phyloP scores from a whole-genome alignment of 169 alveolate species.

The Condylostoma magnum region DNA sequence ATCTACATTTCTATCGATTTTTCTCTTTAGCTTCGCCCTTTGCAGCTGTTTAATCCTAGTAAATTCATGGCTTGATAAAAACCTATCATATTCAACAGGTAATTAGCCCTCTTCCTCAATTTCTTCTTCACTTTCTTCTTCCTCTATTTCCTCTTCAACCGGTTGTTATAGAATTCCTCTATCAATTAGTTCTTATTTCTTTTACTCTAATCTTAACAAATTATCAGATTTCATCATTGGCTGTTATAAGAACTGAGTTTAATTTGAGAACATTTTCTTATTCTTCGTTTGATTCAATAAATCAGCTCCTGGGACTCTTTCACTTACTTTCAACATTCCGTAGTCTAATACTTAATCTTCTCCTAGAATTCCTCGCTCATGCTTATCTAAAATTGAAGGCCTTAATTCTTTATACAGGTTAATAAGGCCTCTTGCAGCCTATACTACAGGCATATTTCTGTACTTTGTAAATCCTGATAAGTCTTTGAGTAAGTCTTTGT shows the following conservation, averaged over 20 bases:
- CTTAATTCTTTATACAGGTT: conserved; percentile 81
- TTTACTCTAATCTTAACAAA: conserved; percentile 24
- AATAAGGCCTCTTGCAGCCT: conserved; percentile 81
- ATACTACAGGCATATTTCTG: conserved; percentile 82
- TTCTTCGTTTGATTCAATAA: conserved; percentile 49
- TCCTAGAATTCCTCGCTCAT: conserved; percentile 56
- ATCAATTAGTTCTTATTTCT: conserved; percentile 27
- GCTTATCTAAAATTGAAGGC: conserved; percentile 76
- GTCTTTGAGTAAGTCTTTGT: conserved; percentile 65
- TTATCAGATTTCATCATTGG: conserved; percentile 38
- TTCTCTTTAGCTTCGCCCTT: conserved; percentile 1
- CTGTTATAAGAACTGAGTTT: conserved; percentile 40
- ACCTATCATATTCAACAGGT: conserved; percentile 29
- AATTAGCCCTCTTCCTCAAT: conserved; percentile 31
- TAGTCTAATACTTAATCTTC: conserved; percentile 50
- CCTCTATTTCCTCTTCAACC: conserved; percentile 49
- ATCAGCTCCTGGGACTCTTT: conserved; percentile 76
- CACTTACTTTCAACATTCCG: conserved; percentile 60
- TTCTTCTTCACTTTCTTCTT: conserved; percentile 41
- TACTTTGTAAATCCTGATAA: conserved; percentile 69
- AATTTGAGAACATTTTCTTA: conserved; percentile 49
- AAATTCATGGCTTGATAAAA: conserved; percentile 47
- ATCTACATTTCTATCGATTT: not conserved
- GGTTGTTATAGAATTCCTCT: conserved; percentile 48
- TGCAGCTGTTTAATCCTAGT: conserved; percentile 39